A percentile compares a stretch with the other conserved stretches of the same genome.
These are phyloP conservation scores for Fraxinus cuspidata DNA, from an alignment of 257 asterid genomes.

Conservation along the genomic window DNA sequence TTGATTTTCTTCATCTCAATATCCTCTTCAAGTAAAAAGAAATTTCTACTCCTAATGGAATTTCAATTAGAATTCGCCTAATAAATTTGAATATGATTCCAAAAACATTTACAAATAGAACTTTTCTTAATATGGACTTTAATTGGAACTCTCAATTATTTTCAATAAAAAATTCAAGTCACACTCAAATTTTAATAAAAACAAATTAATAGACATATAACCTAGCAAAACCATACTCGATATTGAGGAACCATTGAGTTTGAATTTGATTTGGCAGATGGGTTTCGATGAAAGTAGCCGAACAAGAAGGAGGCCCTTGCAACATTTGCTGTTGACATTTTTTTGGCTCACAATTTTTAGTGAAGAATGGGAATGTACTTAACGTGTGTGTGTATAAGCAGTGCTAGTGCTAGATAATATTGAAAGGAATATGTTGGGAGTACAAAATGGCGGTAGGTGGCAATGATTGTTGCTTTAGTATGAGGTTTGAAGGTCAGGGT, in stretches of 20 bases:
- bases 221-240: slow-evolving; percentile 37
- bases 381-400: background rate
- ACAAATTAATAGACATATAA: background rate
- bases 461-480: too few relatives aligned
- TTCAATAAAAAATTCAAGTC: too few relatives aligned
- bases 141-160: too few relatives aligned
- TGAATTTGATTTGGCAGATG: slow-evolving; percentile 34
- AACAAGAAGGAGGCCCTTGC: slow-evolving; percentile 65
- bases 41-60: too few relatives aligned
- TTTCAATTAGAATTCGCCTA: too few relatives aligned
- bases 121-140: too few relatives aligned
- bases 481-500: too few relatives aligned
- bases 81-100: too few relatives aligned
- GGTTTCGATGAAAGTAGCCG: slow-evolving; percentile 51
- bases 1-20: too few relatives aligned
- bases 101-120: too few relatives aligned
- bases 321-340: slow-evolving; percentile 57
- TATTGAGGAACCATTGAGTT: slow-evolving; percentile 29
- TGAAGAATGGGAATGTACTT: background rate
- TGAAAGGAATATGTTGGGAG: background rate
- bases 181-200: too few relatives aligned
- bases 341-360: background rate
- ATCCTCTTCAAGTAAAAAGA: too few relatives aligned
- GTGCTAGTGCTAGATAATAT: background rate
- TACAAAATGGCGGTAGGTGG: background rate